Evolutionary conservation across 768 basidiomycete genomes (phyloP), one percentile per base, ranked within the genome.

Genomic region (Chiua virens): DNA sequence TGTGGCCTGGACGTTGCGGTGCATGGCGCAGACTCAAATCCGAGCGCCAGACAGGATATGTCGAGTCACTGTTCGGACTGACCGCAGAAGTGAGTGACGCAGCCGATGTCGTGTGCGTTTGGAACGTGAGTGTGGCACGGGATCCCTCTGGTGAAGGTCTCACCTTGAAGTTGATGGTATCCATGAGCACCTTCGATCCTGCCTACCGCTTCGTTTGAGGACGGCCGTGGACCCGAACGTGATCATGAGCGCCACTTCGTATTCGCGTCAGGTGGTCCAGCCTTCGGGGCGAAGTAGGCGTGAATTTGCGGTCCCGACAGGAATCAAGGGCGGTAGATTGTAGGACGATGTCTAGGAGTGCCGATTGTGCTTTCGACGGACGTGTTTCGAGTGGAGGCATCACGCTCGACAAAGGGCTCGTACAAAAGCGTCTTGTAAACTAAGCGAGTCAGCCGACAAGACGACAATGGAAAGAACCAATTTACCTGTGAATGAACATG

Each of bases 171-270:
- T n/a, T n/a, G n/a, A n/a, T n/a, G n/a, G n/a, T n/a, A n/a, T n/a
- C n/a, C n/a, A n/a, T n/a, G n/a, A n/a, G n/a, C n/a, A n/a, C n/a
- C n/a, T n/a, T n/a, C n/a, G n/a, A n/a, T n/a, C n/a, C n/a, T n/a
- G n/a, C n/a, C n/a, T n/a, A n/a, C n/a, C n/a, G n/a, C n/a, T n/a
- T n/a, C n/a, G n/a, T n/a, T n/a, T n/a, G n/a, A n/a, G n/a, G n/a
- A 90, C 87, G 5, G 85, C 84, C 2, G 87, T 88, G 7, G 92
- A n/a, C n/a, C n/a, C n/a, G n/a, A n/a, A n/a, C n/a, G n/a, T n/a
- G n/a, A n/a, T n/a, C n/a, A n/a, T n/a, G n/a, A n/a, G n/a, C n/a
- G 89, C 97, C 80, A 95, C 89, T 72, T 98, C 98, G 76, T 93
- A 98, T 66, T 98, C 95, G 62, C 98, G 97, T 27, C 97, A 77